These are phyloP conservation scores for Craterostigma plantagineum DNA, from an alignment of 257 asterid genomes.

Conservation along the genomic window DNA sequence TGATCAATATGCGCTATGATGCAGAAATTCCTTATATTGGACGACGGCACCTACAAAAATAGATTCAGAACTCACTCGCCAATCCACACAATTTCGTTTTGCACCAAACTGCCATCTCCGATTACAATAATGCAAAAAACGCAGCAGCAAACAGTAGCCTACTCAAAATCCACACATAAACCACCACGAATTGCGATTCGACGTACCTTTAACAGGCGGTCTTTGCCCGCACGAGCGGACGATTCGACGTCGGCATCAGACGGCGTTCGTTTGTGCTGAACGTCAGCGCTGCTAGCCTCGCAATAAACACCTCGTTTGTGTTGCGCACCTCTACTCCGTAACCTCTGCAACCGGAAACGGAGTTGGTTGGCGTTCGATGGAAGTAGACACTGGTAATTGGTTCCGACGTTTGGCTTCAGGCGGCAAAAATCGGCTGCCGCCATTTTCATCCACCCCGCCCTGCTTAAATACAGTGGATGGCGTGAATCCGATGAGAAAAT, in stretches of 20 bases:
- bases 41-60: slow-evolving; percentile 53
- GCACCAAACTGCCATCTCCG: too few relatives aligned
- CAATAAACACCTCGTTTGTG: slow-evolving; percentile 17
- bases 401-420: neutral
- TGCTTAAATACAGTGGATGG: too few relatives aligned
- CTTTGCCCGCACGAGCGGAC: slow-evolving; percentile 53
- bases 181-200: neutral
- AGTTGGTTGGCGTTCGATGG: too few relatives aligned
- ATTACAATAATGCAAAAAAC: too few relatives aligned
- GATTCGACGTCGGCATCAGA: slow-evolving; percentile 22
- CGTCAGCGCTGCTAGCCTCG: slow-evolving; percentile 25
- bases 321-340: slow-evolving; percentile 5
- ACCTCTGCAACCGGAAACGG: too few relatives aligned
- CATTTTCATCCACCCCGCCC: neutral
- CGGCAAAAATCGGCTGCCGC: slow-evolving; percentile 1
- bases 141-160: neutral
- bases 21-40: slow-evolving; percentile 74
- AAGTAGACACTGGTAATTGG: too few relatives aligned
- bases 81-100: too few relatives aligned
- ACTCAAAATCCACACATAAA: neutral
- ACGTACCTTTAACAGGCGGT: slow-evolving; percentile 60
- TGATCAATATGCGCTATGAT: slow-evolving; percentile 96
- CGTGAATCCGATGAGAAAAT: too few relatives aligned
- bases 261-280: slow-evolving; percentile 18
- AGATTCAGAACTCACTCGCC: neutral